Evolutionary conservation across 495 filamentous ascomycete species (phyloP).

Genomic region (Sphaerosporella brunnea): DNA sequence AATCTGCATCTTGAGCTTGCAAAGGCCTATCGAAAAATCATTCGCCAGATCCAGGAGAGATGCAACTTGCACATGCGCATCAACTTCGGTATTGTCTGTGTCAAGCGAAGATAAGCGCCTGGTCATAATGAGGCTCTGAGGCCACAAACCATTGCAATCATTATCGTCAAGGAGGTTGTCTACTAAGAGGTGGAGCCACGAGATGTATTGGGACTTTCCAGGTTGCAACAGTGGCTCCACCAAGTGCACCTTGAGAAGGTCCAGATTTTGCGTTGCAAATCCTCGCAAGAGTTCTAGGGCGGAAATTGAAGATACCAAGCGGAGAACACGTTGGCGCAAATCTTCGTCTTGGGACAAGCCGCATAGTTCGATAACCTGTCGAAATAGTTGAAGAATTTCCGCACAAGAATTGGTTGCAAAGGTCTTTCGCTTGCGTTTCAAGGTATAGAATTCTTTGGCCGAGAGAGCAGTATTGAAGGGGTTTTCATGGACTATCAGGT

Average conservation of each 20-base stretch:
- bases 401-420: slow-evolving; percentile 7
- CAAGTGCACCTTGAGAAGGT: slow-evolving; percentile 13
- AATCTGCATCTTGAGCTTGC: slow-evolving; percentile 26
- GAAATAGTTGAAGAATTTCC: background rate
- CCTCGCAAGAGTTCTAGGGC: slow-evolving; percentile 9
- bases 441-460: slow-evolving; percentile 15
- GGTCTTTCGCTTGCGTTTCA: slow-evolving; percentile 19
- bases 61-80: slow-evolving; percentile 23
- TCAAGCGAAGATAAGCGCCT: no score
- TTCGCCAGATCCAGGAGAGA: slow-evolving; percentile 23
- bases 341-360: background rate
- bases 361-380: background rate
- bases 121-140: no score
- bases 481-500: slow-evolving; percentile 12
- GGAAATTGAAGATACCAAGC: slow-evolving; percentile 11
- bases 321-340: background rate
- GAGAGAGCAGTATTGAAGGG: background rate
- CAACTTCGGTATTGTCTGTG: slow-evolving; percentile 15
- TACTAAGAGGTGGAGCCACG: slow-evolving; percentile 17
- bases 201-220: slow-evolving; percentile 6
- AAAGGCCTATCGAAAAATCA: slow-evolving; percentile 24
- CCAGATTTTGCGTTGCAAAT: slow-evolving; percentile 14
- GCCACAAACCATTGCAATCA: slow-evolving; percentile 8
- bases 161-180: slow-evolving; percentile 22
- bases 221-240: slow-evolving; percentile 18